These are phyloP conservation scores for Pyrus pyrifolia DNA, from an alignment of 306 rosid species.

Conservation along the genomic window DNA sequence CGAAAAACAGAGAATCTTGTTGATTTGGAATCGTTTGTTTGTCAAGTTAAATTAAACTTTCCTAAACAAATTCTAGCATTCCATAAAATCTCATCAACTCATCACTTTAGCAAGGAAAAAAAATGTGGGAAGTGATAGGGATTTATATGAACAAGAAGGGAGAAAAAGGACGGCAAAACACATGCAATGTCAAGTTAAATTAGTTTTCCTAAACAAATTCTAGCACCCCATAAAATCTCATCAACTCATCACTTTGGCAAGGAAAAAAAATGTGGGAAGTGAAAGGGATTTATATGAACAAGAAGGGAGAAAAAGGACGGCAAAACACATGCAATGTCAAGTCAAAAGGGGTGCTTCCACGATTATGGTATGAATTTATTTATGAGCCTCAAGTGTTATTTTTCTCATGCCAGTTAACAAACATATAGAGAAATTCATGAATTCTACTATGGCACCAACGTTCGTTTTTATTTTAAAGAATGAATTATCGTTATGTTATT, in stretches of 20 bases:
- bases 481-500: too few species aligned
- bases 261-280: not conserved
- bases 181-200: conserved; percentile 7
- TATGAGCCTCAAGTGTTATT: not conserved
- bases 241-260: too few species aligned
- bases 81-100: too few species aligned
- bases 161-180: conserved; percentile 8
- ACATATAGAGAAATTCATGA: not conserved
- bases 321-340: conserved; percentile 26
- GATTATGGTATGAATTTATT: not conserved
- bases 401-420: not conserved
- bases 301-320: not conserved
- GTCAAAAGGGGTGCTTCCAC: conserved; percentile 10
- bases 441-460: too few species aligned
- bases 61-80: not conserved
- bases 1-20: rapidly evolving
- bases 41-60: not conserved
- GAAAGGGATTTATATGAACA: not conserved
- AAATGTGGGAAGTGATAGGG: not conserved
- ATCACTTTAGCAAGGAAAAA: not conserved
- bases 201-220: not conserved
- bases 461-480: too few species aligned
- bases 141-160: not conserved
- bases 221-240: too few species aligned
- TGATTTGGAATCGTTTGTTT: not conserved